Conservation (phyloP, 371 early-diverging fungal genomes). For the Mortierella sp. region DNA sequence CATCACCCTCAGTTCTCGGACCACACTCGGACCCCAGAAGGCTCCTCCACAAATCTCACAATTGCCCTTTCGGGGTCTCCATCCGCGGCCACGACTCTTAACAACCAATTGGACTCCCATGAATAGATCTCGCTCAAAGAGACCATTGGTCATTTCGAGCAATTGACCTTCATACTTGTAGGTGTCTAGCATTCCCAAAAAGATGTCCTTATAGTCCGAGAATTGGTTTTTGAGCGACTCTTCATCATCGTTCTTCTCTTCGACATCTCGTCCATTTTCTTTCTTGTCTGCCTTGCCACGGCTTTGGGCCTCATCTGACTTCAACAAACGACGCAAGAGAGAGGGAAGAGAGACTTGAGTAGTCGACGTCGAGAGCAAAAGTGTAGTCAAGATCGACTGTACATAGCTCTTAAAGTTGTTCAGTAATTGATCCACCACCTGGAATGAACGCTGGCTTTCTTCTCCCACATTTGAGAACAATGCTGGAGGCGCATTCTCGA, state of each 20-base stretch:
- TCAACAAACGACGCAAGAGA: conserved; percentile 70
- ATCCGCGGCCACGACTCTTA: conserved; percentile 65
- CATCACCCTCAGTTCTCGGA: conserved; percentile 52
- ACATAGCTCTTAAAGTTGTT: conserved; percentile 71
- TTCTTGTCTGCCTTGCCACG: background rate
- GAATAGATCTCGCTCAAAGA: conserved; percentile 75
- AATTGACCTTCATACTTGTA: conserved; percentile 81
- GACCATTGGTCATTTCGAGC: conserved; percentile 74
- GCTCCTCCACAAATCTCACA: conserved; percentile 69
- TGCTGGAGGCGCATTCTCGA: conserved; percentile 51
- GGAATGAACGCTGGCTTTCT: conserved; percentile 32
- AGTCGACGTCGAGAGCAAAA: conserved; percentile 69
- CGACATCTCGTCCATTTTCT: too few species aligned
- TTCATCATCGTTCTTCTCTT: conserved; percentile 20
- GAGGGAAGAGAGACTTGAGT: conserved; percentile 76
- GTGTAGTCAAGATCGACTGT: conserved; percentile 70
- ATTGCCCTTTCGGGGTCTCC: conserved; percentile 67
- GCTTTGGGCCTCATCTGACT: conserved; percentile 55
- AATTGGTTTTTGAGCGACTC: conserved; percentile 64
- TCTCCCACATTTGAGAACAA: conserved; percentile 43
- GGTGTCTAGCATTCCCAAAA: conserved; percentile 80
- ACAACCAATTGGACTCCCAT: conserved; percentile 67
- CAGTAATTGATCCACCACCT: conserved; percentile 56
- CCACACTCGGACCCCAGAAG: conserved; percentile 58
- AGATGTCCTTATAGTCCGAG: conserved; percentile 78